Percentiles rank a stretch among this genome's conserved stretches.
Conservation (phyloP, 345 rosid species). For the Hibiscus trionum region DNA sequence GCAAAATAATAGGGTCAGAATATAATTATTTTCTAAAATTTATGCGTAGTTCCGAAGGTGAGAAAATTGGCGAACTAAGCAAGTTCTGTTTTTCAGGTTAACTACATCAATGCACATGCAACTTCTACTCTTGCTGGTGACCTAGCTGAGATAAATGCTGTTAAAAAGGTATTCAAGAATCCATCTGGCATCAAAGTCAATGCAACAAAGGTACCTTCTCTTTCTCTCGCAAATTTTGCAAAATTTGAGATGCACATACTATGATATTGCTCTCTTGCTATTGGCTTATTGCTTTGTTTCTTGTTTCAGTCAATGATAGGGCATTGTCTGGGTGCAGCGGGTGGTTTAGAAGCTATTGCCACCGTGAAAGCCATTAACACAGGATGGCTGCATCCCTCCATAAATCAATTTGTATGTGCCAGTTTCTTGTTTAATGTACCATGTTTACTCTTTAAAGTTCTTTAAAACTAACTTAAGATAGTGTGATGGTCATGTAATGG, state of each 20-base stretch:
- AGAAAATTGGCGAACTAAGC: constrained; percentile 2
- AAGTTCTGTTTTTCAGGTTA: constrained; percentile 47
- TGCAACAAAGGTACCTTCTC: constrained; percentile 73
- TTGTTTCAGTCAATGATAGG: constrained; percentile 89
- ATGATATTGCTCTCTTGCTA: neutral
- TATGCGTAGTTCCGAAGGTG: neutral
- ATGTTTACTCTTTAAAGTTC: neutral
- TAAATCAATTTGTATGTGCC: constrained; percentile 84
- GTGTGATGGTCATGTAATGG: neutral
- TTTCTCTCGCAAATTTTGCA: neutral
- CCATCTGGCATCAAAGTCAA: constrained; percentile 83
- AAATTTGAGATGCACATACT: constrained; percentile 2
- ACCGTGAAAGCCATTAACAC: constrained; percentile 78
- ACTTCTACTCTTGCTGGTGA: constrained; percentile 98
- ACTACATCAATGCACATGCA: constrained; percentile 96
- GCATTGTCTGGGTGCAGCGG: constrained; percentile 98
- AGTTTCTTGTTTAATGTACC: neutral
- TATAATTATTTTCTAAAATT: neutral
- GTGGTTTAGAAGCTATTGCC: constrained; percentile 97
- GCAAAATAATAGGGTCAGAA: neutral
- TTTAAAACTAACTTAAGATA: neutral
- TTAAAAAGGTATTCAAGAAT: constrained; percentile 84
- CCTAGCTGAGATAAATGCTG: constrained; percentile 95
- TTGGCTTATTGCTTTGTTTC: neutral
- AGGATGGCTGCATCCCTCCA: constrained; percentile 93